Evolutionary conservation across 2,329 filamentous ascomycete species (phyloP).

Genomic region (Diaporthe amygdali): DNA sequence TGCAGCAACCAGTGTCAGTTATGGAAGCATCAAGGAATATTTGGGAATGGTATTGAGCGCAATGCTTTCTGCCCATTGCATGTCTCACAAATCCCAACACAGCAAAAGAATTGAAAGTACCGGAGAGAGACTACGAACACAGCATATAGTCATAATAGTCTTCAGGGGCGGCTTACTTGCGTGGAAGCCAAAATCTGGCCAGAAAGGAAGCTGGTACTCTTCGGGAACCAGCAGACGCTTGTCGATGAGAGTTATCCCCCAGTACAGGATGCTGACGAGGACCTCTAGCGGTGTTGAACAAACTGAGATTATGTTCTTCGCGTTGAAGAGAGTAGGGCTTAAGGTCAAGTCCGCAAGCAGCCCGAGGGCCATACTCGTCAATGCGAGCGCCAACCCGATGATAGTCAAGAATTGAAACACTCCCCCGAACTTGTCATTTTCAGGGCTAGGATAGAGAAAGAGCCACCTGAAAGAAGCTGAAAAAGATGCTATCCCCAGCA

Average conservation of each 20-base stretch:
- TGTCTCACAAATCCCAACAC: neutral
- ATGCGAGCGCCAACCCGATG: slow-evolving; percentile 68
- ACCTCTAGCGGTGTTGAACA: slow-evolving; percentile 73
- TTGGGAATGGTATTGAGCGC: neutral
- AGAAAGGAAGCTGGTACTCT: slow-evolving; percentile 58
- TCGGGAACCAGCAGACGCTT: slow-evolving; percentile 57
- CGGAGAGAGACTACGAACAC: neutral
- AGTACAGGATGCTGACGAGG: slow-evolving; percentile 75
- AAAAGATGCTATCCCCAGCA: slow-evolving; percentile 58
- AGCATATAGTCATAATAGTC: neutral
- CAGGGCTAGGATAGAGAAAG: slow-evolving; percentile 51
- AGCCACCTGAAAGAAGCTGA: slow-evolving; percentile 59
- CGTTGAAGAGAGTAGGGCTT: slow-evolving; percentile 60
- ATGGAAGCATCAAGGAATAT: slow-evolving; percentile 54
- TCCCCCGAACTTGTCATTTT: slow-evolving; percentile 67
- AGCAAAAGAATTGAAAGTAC: neutral
- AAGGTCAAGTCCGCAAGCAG: slow-evolving; percentile 69
- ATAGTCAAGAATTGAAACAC: slow-evolving; percentile 78
- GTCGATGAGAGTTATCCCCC: slow-evolving; percentile 67
- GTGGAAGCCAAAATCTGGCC: slow-evolving; percentile 69
- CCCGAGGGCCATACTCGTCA: slow-evolving; percentile 65
- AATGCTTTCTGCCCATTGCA: neutral
- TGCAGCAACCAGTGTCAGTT: slow-evolving; percentile 38
- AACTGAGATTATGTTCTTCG: slow-evolving; percentile 72
- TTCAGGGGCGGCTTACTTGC: slow-evolving; percentile 27